Base-by-base conservation (phyloP, 108 stramenopile species). In the Skeletonema tropicum region DNA sequence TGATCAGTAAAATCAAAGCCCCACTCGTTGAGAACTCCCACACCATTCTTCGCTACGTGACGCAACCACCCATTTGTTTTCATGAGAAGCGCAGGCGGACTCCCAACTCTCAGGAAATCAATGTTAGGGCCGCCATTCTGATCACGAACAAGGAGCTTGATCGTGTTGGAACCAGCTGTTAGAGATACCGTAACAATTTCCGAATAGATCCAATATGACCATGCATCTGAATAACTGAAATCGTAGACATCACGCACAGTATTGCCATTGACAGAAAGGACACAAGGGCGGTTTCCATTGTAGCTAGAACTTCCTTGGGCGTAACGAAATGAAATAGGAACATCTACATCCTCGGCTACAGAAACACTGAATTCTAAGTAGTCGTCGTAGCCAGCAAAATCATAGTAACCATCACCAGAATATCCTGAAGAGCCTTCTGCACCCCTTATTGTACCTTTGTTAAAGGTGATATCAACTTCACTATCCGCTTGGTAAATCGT, bases 31-130 rank as follows among this genome's bases (percentile, higher is more conserved):
- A 74, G 38, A 3, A 80, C 31, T 2, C 60, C 35, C 0, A 80
- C 35, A 3, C 79, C 79, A 62, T 70, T 80, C 63, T 49, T 80
- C 26, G 73, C 73, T 33, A 80, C 62, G 6, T 38, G 57, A 13
- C 79, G 59, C 8, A 73, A 57, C 73, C 68, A 74, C 5, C 79
- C 79, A 70, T 80, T 80, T n/a, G 39, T 82, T 45, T 72, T 82
- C 31, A 82, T 57, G 25, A 77, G 59, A 3, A 73, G 57, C 21
- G 81, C 81, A 19, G 81, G 71, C 45, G 76, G 78, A 48, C 79
- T 79, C 7, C 83, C 83, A 4, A 83, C 17, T 12, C 83, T 31
- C 55, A 83, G 55, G 61, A 79, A 78, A 70, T 83, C 83, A 55
- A 83, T 83, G 21, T 79, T 79, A 2, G 83, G 76, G 10, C 76